phyloP scores from a whole-genome alignment of 257 asterid genomes.

The Scutellaria minor region DNA sequence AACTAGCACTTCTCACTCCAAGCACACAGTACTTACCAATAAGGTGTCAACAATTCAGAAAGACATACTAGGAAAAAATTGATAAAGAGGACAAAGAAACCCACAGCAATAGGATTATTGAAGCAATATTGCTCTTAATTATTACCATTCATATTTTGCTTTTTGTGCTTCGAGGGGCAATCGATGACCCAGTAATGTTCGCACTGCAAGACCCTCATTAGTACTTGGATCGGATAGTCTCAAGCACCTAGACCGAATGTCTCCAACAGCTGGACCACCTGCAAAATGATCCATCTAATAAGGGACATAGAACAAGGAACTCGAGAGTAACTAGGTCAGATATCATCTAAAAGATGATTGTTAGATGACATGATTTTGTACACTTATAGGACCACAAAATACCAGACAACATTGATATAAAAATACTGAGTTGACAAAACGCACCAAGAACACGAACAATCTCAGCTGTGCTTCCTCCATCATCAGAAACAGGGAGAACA shows the following conservation, averaged over 20 bases:
- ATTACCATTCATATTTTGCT: constrained; percentile 88
- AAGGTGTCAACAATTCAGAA: constrained; percentile 24
- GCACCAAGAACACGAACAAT: constrained; percentile 98
- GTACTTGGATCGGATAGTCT: constrained; percentile 91
- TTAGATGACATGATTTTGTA: not conserved
- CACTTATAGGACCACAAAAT: not conserved
- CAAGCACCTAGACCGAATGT: constrained; percentile 94
- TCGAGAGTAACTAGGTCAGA: not conserved
- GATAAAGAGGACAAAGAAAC: not conserved
- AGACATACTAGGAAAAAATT: constrained; percentile 15
- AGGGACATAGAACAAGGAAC: not conserved
- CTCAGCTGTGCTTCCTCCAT: constrained; percentile 99
- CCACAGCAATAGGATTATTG: constrained; percentile 9
- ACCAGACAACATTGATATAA: constrained; percentile 11
- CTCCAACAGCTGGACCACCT: constrained; percentile 99
- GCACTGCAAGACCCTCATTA: constrained; percentile 88
- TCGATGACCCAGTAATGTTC: constrained; percentile 87
- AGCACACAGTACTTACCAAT: constrained; percentile 23
- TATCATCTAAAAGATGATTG: not conserved
- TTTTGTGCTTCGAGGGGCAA: constrained; percentile 78
- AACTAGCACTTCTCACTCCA: constrained; percentile 34
- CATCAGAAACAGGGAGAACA: constrained; percentile 97
- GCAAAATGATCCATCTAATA: constrained; percentile 33
- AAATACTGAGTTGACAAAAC: constrained; percentile 34
- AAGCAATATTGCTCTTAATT: constrained; percentile 29